Evolutionary conservation across 495 filamentous ascomycete genomes (phyloP).

Genomic region (Talaromyces ruber): DNA sequence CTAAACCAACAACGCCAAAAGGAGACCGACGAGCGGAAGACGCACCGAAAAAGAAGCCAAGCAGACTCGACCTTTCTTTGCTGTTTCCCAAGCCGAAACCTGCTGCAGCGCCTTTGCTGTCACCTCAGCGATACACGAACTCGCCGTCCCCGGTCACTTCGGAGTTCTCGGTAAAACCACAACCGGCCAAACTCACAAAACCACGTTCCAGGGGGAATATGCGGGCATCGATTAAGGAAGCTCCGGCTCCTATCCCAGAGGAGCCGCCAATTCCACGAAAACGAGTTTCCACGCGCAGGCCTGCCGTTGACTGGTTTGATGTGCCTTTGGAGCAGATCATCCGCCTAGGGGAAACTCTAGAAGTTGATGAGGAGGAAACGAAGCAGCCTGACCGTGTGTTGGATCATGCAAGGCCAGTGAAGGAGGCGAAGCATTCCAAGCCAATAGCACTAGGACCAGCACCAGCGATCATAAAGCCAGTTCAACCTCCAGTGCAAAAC

Average conservation of each 20-base stretch:
- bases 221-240: not conserved
- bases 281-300: not conserved
- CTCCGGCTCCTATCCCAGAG: not conserved
- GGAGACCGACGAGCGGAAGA: not conserved
- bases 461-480: not conserved
- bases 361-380: not conserved
- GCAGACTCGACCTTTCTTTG: conserved; percentile 34
- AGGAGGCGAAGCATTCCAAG: not conserved
- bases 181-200: conserved; percentile 19
- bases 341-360: not conserved
- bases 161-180: conserved; percentile 14
- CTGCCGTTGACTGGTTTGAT: conserved; percentile 8
- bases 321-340: conserved; percentile 5
- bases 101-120: conserved; percentile 25
- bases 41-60: conserved; percentile 13
- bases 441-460: not conserved
- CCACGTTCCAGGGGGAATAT: conserved; percentile 7
- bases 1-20: not conserved
- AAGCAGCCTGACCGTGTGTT: not conserved
- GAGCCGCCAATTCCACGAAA: not conserved
- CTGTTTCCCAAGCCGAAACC: conserved; percentile 38
- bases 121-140: conserved; percentile 35
- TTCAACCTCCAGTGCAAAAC: not conserved
- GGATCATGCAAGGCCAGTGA: not conserved
- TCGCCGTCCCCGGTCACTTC: conserved; percentile 34